Evolutionary conservation across 2,329 filamentous ascomycete species (phyloP).

Genomic region (Aspergillus fructus): DNA sequence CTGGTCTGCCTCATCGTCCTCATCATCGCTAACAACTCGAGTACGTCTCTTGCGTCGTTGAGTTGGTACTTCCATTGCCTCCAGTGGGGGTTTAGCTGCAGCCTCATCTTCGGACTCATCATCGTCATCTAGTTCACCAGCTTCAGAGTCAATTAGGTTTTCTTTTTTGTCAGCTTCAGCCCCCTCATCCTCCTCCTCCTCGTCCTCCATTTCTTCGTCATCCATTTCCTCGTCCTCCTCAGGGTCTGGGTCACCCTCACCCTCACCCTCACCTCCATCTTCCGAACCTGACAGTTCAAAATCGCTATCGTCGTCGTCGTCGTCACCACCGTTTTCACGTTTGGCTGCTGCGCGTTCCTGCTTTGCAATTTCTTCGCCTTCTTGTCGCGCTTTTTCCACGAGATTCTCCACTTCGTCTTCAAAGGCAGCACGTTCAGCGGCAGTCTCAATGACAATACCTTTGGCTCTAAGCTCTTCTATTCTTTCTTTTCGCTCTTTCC

Average conservation of each 20-base stretch:
- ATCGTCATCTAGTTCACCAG: conserved; percentile 37
- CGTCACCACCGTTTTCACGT: conserved; percentile 50
- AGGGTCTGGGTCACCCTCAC: conserved; percentile 38
- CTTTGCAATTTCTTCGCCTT: conserved; percentile 76
- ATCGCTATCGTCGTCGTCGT: conserved; percentile 39
- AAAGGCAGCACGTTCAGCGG: conserved; percentile 81
- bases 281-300: conserved; percentile 50
- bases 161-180: conserved; percentile 19
- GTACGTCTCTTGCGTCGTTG: conserved; percentile 50
- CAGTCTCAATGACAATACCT: conserved; percentile 78
- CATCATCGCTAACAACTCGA: conserved; percentile 67
- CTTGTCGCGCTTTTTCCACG: conserved; percentile 76
- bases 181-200: conserved; percentile 11
- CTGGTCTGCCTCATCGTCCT: conserved; percentile 58
- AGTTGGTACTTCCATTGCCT: conserved; percentile 48
- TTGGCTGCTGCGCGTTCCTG: conserved; percentile 73
- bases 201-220: conserved; percentile 16
- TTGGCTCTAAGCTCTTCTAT: conserved; percentile 74
- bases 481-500: conserved; percentile 71
- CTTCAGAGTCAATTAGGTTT: conserved; percentile 28
- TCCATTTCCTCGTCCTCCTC: conserved; percentile 27
- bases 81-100: conserved; percentile 35
- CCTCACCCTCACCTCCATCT: conserved; percentile 42
- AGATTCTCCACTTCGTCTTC: conserved; percentile 84
- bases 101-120: conserved; percentile 40